These are phyloP conservation scores for Trypethelium eluteriae DNA, from an alignment of 495 filamentous ascomycete genomes.

Conservation along the genomic window DNA sequence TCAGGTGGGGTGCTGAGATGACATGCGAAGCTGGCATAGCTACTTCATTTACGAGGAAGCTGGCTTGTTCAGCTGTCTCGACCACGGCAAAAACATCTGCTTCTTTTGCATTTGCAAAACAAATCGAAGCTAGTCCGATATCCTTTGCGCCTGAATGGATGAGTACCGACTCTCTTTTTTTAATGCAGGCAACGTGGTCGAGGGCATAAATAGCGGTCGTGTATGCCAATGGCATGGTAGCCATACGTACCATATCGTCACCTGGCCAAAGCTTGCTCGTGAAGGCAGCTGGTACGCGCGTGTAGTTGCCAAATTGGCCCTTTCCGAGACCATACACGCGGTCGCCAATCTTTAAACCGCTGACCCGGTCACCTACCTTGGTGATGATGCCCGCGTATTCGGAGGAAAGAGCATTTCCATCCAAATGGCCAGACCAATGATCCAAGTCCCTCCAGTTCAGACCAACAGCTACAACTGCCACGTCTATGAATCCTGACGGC, in stretches of 20 bases:
- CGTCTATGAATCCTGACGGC: conserved; percentile 32
- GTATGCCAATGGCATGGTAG: not conserved
- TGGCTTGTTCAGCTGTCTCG: conserved; percentile 17
- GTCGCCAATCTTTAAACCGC: conserved; percentile 15
- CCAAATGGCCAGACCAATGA: conserved; percentile 22
- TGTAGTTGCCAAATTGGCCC: too few species aligned
- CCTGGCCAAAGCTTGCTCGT: conserved; percentile 14
- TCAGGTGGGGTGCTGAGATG: not conserved
- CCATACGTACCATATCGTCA: conserved; percentile 16
- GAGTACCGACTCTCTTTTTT: not conserved
- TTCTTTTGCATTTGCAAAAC: not conserved
- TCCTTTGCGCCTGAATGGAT: not conserved
- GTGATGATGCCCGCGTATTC: conserved; percentile 18
- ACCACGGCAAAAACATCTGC: conserved; percentile 19
- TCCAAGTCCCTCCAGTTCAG: conserved; percentile 28
- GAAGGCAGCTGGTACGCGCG: too few species aligned
- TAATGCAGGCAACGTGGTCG: not conserved
- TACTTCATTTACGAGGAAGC: conserved; percentile 15
- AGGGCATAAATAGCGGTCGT: not conserved
- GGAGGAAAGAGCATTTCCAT: conserved; percentile 21
- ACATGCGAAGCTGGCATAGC: conserved; percentile 9
- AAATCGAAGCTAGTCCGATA: not conserved
- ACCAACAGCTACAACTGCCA: conserved; percentile 38
- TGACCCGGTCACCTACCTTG: conserved; percentile 1
- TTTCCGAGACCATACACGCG: too few species aligned